Evolutionary conservation across 1,284 basidiomycete genomes (phyloP), one percentile per base, ranked within the genome.

Genomic region (Farysia itapuensis): DNA sequence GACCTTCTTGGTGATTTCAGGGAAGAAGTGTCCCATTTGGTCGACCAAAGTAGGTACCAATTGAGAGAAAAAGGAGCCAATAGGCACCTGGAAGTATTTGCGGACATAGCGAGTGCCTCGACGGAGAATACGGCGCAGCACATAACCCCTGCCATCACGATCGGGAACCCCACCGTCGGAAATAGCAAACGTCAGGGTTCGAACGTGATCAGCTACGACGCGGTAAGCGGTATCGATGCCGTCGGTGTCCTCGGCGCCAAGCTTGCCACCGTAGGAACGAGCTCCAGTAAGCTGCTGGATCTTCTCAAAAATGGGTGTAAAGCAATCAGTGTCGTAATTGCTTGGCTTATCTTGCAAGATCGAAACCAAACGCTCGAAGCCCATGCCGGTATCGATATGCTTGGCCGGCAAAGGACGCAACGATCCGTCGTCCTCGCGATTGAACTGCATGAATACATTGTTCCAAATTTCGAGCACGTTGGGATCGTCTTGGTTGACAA

Each of bases 381-480:
- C 94, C 91, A 98, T 92, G 46, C 94, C 94, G 12, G 94, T 98
- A 78, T 98, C 94, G 61, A 98, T 88, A 74, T 98, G 94, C 79
- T 93, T 91, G 35, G 88, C 85, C 19, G 95, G 94, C 15, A 98
- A 83, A 1, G 84, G 63, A 48, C 84, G 85, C 14, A 98, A 82
- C 14, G 85, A 84, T 40, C 89, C 88, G 54, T 92, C 88, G 30
- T 86, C 83, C 79, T 97, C 94, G 30, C 94, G 88, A 79, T 98
- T 98, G 81, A 89, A 98, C 73, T 96, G 92, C 74, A 98, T 97
- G 79, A 97, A 98, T 47, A 98, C 94, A 78, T 95, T 95, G 81
- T 98, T 98, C 94, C 94, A 98, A 70, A 98, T 93, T 79, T 98
- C 95, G 52, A 98, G 83, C 5, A 98, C 94, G 67, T 93, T 85